Evolutionary conservation across 2,329 filamentous ascomycete genomes (phyloP), one percentile per base, ranked within the genome.

Genomic region (Coniochaeta ligniaria): DNA sequence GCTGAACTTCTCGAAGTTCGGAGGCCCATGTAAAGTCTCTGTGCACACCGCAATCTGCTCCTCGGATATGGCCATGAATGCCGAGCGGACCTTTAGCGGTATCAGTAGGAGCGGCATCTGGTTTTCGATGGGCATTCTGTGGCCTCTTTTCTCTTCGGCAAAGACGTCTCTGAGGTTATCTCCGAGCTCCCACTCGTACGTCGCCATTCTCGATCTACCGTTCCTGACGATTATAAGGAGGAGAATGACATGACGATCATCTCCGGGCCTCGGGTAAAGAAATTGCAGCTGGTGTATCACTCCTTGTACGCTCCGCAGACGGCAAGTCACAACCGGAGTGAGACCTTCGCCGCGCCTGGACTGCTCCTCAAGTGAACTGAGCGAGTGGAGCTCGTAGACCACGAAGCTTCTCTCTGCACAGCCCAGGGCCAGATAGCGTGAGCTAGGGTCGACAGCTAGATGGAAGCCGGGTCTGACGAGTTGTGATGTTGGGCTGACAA

Each of bases 281-380:
- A 98, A 99, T 24, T 92, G 89, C 80, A 97, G 87, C 66, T 91
- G 90, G 67, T 94, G 80, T 60, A 98, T 91, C n/a, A 87, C 80
- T 1, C 91, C 92, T 8, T 86, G 82, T 8, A 92, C 77, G 11
- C 72, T 65, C 11, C 80, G 77, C 20, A 77, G 68, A 20, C 74
- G 69, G 43, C 67, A 71, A 0, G 71, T 73, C 62, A 79, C 79
- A 60, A 96, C 81, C 1, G 89, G 89, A 11, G 78, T 72, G 61
- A 90, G 72, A 63, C 75, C 68, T n/a, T 76, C 72, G 35, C 70
- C 69, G 41, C 68, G 65, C 17, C 68, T 70, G 68, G 80, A 88
- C 69, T 76, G 85, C 67, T 66, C 71, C 66, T 73, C 81, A 69
- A 84, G 83, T 65, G 66, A 75, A 58, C 67, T 72, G 66, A 86